phyloP scores from a whole-genome alignment of 371 early-diverging fungal species.

The Rhizopus stolonifer region DNA sequence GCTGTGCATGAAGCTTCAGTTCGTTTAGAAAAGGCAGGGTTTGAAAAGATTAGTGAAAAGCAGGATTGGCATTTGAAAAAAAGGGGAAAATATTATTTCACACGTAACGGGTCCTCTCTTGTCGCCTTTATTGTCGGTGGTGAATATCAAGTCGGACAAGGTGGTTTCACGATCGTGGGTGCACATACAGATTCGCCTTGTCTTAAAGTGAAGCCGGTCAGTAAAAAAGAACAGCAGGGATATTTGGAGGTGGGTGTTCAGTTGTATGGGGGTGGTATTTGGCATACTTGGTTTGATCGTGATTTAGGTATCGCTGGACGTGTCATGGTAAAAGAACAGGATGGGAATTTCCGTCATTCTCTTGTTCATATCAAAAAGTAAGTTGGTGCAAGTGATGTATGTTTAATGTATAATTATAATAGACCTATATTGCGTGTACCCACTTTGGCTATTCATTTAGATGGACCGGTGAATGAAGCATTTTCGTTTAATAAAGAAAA shows the following conservation, averaged over 20 bases:
- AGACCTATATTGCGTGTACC: constrained; percentile 88
- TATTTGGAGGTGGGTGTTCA: constrained; percentile 87
- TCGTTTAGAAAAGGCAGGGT: constrained; percentile 70
- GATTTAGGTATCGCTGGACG: constrained; percentile 93
- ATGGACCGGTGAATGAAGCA: constrained; percentile 70
- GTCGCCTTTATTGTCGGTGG: constrained; percentile 93
- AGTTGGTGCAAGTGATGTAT: not conserved
- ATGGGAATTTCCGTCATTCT: constrained; percentile 64
- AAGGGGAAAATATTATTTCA: constrained; percentile 89
- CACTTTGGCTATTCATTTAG: constrained; percentile 91
- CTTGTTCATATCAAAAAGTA: constrained; percentile 64
- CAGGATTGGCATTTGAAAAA: constrained; percentile 73
- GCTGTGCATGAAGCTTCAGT: constrained; percentile 69
- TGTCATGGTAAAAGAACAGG: constrained; percentile 74
- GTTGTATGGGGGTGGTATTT: constrained; percentile 87
- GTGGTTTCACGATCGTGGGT: constrained; percentile 80
- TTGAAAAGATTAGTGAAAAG: constrained; percentile 79
- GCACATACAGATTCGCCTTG: constrained; percentile 97
- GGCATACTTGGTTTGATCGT: constrained; percentile 96
- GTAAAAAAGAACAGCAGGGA: constrained; percentile 74
- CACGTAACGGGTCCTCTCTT: constrained; percentile 83
- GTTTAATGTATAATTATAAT: not conserved
- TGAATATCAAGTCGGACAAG: constrained; percentile 72
- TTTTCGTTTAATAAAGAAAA: constrained; percentile 93
- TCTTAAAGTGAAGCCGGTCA: constrained; percentile 89